Base-by-base conservation (phyloP, 176 grass and related monocot genomes). In the Triticum timopheevii region DNA sequence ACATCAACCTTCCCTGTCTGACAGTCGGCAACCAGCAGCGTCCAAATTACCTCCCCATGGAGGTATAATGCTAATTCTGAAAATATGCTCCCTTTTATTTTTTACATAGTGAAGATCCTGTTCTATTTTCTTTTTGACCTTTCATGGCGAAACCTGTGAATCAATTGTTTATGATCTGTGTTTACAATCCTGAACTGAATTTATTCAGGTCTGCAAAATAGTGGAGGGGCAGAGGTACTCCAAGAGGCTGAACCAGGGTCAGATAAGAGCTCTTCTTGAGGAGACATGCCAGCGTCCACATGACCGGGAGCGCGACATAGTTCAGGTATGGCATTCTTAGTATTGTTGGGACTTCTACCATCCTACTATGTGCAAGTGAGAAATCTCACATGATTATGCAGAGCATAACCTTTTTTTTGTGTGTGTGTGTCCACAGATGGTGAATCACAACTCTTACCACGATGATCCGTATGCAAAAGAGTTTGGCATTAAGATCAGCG, bases 11-110 rank as follows among this genome's bases (percentile, higher is more conserved):
- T 11, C 97, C 97, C 24, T 98, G 97, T 66, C 87, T 98, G 1
- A 90, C 94, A 88, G 97, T 96, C 15, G 94, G 97, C 63, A 98
- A 91, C 65, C 90, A 94, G 85, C 90, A 94, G 80, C 95, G 92
- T 69, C 90, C 94, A 61, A 98, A 98, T 90, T 98, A 96, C 85
- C 78, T 98, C 49, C 97, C 97, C 31, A 96, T 98, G 97, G 97
- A 98, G 94, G 96, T 94, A 80, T 22, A 59, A 59, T 92, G 87
- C 30, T 86, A 24, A 34, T 23, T 50, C 40, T 80, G n/a, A 67
- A 65, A 28, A 42, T 15, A 20, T n/a, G 27, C 80, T 73, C 33
- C 40, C 15, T 63, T 45, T 84, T 78, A 5, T 54, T 52, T 52
- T 52, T 52, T 17, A 52, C 49, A 52, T 0, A 52, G 49, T 16